Conservation (phyloP, 2,329 filamentous ascomycete genomes). For the Byssochlamys sp. region DNA sequence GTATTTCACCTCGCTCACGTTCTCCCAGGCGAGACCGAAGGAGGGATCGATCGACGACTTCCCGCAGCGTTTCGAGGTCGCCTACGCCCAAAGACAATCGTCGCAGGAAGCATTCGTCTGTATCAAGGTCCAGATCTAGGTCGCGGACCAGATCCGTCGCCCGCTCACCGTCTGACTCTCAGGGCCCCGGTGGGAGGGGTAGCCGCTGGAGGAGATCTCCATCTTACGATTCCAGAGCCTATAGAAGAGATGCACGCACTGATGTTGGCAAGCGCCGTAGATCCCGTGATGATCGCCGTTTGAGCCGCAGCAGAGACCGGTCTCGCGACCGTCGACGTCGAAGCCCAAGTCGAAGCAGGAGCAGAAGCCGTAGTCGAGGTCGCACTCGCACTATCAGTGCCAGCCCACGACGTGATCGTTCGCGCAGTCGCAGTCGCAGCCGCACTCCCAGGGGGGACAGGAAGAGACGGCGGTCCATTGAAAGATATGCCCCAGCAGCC, state of each 20-base stretch:
- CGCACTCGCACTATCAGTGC: conserved; percentile 28
- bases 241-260: conserved; percentile 37
- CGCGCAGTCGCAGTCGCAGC: conserved; percentile 22
- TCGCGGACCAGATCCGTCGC: conserved; percentile 30
- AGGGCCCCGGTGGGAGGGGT: conserved; percentile 15
- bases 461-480: conserved; percentile 36
- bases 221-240: conserved; percentile 33
- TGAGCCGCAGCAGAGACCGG: conserved; percentile 30
- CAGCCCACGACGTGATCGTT: conserved; percentile 29
- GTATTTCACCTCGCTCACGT: conserved; percentile 46
- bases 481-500: conserved; percentile 35
- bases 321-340: conserved; percentile 22
- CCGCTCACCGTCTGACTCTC: conserved; percentile 25
- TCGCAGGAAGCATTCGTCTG: conserved; percentile 24
- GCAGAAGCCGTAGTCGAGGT: conserved; percentile 17
- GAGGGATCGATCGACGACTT: conserved; percentile 31
- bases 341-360: conserved; percentile 19
- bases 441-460: conserved; percentile 19
- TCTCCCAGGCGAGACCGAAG: conserved; percentile 41
- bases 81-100: conserved; percentile 23
- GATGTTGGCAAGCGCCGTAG: conserved; percentile 41
- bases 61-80: conserved; percentile 28
- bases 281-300: conserved; percentile 32
- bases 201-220: conserved; percentile 36
- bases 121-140: conserved; percentile 28